These are phyloP conservation scores for Candida nemodendra DNA, from an alignment of 805 yeast genomes.

Conservation along the genomic window DNA sequence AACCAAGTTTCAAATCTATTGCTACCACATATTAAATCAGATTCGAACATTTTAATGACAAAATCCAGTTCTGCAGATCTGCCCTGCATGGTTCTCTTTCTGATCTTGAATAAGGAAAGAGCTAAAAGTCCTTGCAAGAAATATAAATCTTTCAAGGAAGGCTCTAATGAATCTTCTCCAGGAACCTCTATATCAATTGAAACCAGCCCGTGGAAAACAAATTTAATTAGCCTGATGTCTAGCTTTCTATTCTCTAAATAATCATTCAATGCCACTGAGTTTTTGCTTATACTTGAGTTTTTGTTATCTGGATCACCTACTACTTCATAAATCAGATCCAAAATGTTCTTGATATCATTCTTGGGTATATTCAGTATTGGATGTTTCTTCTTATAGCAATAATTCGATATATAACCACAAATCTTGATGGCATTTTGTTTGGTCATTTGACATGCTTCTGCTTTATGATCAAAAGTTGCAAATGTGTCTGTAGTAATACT, in stretches of 20 bases:
- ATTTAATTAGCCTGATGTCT: constrained; percentile 43
- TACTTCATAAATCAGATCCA: constrained; percentile 70
- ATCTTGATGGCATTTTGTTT: constrained; percentile 34
- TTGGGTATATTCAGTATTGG: constrained; percentile 60
- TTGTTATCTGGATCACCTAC: constrained; percentile 62
- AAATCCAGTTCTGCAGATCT: constrained; percentile 78
- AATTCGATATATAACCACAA: constrained; percentile 48
- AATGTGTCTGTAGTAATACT: constrained; percentile 56
- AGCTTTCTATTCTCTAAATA: constrained; percentile 47
- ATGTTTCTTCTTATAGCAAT: constrained; percentile 55
- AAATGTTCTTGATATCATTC: constrained; percentile 66
- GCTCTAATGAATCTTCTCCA: constrained; percentile 31
- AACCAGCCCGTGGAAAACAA: constrained; percentile 52
- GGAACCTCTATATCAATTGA: constrained; percentile 29
- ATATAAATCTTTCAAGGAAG: constrained; percentile 58
- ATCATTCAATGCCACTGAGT: constrained; percentile 43
- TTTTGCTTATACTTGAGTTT: constrained; percentile 43
- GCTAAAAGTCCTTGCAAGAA: constrained; percentile 67
- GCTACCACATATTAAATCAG: constrained; percentile 67
- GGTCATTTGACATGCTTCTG: constrained; percentile 40
- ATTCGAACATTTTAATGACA: constrained; percentile 61
- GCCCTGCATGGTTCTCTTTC: constrained; percentile 78
- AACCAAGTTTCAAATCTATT: constrained; percentile 84
- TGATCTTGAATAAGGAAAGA: constrained; percentile 61
- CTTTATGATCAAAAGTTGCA: constrained; percentile 65